A percentile compares a stretch with the other conserved stretches of the same genome.
phyloP scores from a whole-genome alignment of 768 basidiomycete genomes.

The Rhodotorula diobovata region DNA sequence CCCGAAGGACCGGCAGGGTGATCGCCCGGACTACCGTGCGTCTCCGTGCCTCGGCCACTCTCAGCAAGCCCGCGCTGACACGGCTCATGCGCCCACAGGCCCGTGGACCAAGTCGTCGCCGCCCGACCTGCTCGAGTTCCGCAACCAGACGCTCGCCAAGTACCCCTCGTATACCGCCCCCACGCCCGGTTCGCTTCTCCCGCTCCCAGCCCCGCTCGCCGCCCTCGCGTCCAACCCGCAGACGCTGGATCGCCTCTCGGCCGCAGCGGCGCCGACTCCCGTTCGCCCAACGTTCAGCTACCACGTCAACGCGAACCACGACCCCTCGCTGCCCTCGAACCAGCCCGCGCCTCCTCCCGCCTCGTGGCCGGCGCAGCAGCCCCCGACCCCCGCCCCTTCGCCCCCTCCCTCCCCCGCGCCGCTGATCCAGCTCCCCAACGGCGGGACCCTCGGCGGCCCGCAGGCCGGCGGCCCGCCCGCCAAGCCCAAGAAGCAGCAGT shows the following conservation, averaged over 20 bases:
- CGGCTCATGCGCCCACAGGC: constrained; percentile 46
- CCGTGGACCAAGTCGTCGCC: constrained; percentile 72
- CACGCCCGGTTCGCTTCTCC: constrained; percentile 33
- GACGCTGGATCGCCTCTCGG: constrained; percentile 58
- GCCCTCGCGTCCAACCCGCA: constrained; percentile 28
- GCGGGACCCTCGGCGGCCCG: constrained; percentile 45
- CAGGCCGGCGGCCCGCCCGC: constrained; percentile 47
- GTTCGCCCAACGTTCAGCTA: constrained; percentile 54
- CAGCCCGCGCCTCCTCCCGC: constrained; percentile 60
- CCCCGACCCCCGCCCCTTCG: constrained; percentile 32
- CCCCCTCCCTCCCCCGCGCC: constrained; percentile 40
- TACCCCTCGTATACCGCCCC: constrained; percentile 87
- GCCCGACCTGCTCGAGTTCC: constrained; percentile 81
- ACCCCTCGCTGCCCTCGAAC: constrained; percentile 58
- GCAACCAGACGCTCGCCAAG: constrained; percentile 84
- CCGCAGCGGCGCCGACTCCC: constrained; percentile 88
- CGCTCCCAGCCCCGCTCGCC: constrained; percentile 19
- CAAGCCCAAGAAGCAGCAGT: constrained; percentile 97
- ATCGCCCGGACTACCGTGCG: constrained; percentile 13
- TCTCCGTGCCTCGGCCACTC: background rate
- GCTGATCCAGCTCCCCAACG: constrained; percentile 42
- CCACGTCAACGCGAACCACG: constrained; percentile 36
- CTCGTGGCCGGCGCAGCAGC: constrained; percentile 6
- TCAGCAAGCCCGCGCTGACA: background rate
- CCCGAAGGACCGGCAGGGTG: constrained; percentile 46